Evolutionary conservation across 306 rosid genomes (phyloP), one percentile per base, ranked within the genome.

Genomic region (Quercus suber): DNA sequence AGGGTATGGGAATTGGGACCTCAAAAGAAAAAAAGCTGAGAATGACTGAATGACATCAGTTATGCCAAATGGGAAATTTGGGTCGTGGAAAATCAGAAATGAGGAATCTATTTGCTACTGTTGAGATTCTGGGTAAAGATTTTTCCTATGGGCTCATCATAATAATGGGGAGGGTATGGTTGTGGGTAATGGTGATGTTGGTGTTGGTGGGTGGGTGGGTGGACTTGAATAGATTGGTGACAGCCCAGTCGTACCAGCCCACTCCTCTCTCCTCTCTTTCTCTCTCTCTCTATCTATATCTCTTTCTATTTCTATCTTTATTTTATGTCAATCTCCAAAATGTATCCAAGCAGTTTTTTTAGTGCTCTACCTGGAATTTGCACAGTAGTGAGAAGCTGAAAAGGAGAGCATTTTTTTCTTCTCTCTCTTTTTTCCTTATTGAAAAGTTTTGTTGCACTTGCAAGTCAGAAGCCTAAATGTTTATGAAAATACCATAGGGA

Each of bases 51-150:
- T 84, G 89, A 86, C 86, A 87, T 81, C 89, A 80, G 30, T 61
- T 35, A 84, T 60, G 74, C 61, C 70, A 74, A 83, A 79, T 60
- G 79, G 79, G 85, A 79, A 86, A 78, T 73, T 86, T 83, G 84
- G 79, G 82, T 83, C 75, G 73, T 79, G 69, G 88, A 79, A 81
- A 73, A 60, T 74, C 68, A 76, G 79, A 78, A 81, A 86, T 86
- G 58, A 73, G 89, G 90, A 86, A 87, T 90, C 86, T 88, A 82
- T 73, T 86, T 87, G 76, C 57, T 5, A 88, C 96, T 88, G 93
- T 85, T 78, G 89, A 78, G 94, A 91, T 91, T 91, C 96, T 88
- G 86, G 82, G 83, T 71, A 81, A 73, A 88, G 92, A 91, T 91
- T 87, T 90, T 88, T 84, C 88, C 31, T 58, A 73, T 74, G 58